Evolutionary conservation across 768 basidiomycete species (phyloP).

Genomic region (Pulveroboletus sp.): DNA sequence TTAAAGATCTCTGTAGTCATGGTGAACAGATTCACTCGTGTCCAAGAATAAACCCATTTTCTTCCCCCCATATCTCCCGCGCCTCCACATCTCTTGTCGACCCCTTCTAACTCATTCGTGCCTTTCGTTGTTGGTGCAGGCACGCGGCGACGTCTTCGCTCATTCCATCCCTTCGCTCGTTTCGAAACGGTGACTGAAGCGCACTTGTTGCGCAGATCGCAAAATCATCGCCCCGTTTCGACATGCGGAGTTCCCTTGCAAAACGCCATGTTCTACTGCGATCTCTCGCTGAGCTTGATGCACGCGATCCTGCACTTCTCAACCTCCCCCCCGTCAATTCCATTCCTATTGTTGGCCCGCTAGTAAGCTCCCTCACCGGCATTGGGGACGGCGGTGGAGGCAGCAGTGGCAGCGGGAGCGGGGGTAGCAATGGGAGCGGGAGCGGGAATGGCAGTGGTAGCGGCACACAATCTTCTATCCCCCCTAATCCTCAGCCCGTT

Average conservation of each 20-base stretch:
- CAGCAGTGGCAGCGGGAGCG: neutral
- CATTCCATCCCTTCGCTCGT: slow-evolving; percentile 21
- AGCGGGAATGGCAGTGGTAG: neutral
- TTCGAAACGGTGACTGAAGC: slow-evolving; percentile 6
- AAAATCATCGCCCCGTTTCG: neutral
- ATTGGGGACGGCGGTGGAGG: slow-evolving; percentile 7
- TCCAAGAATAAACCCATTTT: slow-evolving; percentile 5
- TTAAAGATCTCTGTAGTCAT: slow-evolving; percentile 20
- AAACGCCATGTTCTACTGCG: slow-evolving; percentile 13
- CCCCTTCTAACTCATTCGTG: neutral
- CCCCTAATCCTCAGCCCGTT: too few species aligned
- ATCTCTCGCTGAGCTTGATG: slow-evolving; percentile 22
- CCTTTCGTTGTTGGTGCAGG: slow-evolving; percentile 8
- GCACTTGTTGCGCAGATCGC: neutral
- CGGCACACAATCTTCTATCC: neutral
- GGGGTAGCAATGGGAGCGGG: neutral
- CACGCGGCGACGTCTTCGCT: slow-evolving; percentile 18
- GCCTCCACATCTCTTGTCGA: neutral
- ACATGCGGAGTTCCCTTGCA: slow-evolving; percentile 13
- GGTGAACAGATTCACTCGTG: slow-evolving; percentile 13
- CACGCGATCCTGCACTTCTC: slow-evolving; percentile 40
- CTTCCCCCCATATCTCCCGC: slow-evolving; percentile 10
- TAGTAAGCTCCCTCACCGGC: slow-evolving; percentile 36
- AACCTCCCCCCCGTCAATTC: slow-evolving; percentile 30
- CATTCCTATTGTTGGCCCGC: slow-evolving; percentile 38